These are phyloP conservation scores for Kockiozyma suomiensis DNA, from an alignment of 805 yeast species.

Conservation along the genomic window DNA sequence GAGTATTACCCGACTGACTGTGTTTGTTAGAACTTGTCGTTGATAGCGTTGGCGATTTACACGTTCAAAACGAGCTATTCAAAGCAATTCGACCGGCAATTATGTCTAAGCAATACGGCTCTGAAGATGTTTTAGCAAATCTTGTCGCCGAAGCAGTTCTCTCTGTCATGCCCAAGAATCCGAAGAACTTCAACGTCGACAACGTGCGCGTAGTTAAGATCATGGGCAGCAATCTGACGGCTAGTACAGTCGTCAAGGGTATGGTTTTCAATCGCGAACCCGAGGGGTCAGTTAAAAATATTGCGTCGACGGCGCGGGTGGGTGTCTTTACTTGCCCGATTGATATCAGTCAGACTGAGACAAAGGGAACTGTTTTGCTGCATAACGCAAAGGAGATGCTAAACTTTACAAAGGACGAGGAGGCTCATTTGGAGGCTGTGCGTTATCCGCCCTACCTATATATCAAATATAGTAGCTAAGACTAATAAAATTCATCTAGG, in stretches of 20 bases:
- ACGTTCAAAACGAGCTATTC: conserved; percentile 56
- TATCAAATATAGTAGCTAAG: background rate
- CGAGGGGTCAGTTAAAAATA: conserved; percentile 76
- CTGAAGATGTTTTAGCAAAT: conserved; percentile 73
- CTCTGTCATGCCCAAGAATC: conserved; percentile 70
- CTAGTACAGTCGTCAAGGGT: conserved; percentile 84
- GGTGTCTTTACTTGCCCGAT: conserved; percentile 93
- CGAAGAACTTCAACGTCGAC: conserved; percentile 79
- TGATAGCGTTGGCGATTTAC: conserved; percentile 61
- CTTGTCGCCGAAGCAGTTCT: conserved; percentile 85
- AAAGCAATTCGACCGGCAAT: conserved; percentile 85
- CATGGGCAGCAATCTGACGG: conserved; percentile 82
- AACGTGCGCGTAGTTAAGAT: conserved; percentile 93
- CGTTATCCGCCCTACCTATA: too few species aligned
- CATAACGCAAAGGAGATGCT: conserved; percentile 97
- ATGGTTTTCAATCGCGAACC: conserved; percentile 98
- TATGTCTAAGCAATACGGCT: conserved; percentile 90
- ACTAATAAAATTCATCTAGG: conserved; percentile 32
- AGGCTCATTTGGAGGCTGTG: conserved; percentile 77
- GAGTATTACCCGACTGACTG: background rate
- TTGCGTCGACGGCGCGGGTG: conserved; percentile 69
- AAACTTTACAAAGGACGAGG: conserved; percentile 95
- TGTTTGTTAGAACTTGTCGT: conserved; percentile 50
- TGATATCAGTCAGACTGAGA: conserved; percentile 95
- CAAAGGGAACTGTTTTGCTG: conserved; percentile 93